phyloP scores from a whole-genome alignment of 2,329 filamentous ascomycete species.

The Myotisia sp. region DNA sequence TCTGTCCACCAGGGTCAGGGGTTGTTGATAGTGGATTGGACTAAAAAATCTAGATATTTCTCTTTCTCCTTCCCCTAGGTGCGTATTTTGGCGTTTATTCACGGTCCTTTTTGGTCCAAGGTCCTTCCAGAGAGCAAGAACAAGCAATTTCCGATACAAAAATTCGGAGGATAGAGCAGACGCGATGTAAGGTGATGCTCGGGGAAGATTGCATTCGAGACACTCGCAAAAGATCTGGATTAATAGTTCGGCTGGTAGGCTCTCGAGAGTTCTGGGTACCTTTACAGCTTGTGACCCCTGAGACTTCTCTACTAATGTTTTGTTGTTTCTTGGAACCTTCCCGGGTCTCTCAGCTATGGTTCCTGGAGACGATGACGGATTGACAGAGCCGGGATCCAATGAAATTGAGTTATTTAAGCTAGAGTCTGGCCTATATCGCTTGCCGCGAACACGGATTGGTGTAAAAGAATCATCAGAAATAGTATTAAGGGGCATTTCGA shows the following conservation, averaged over 20 bases:
- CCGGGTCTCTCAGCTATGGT: neutral
- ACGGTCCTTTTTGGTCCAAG: neutral
- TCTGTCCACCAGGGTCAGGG: constrained; percentile 18
- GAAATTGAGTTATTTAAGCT: no score
- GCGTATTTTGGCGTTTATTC: neutral
- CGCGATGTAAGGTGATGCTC: constrained; percentile 29
- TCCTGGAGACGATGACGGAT: no score
- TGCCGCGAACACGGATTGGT: constrained; percentile 19
- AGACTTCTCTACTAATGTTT: no score
- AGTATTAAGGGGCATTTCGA: no score
- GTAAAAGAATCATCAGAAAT: constrained; percentile 14
- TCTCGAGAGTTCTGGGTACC: constrained; percentile 22
- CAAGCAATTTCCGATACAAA: constrained; percentile 28
- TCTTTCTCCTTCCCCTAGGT: constrained; percentile 12
- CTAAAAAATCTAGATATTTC: constrained; percentile 17
- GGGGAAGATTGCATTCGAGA: constrained; percentile 32
- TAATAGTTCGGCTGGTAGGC: constrained; percentile 37
- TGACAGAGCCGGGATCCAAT: no score
- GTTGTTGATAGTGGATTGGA: constrained; percentile 23
- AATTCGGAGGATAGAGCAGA: constrained; percentile 27
- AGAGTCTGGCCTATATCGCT: constrained; percentile 1
- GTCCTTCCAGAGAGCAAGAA: constrained; percentile 29
- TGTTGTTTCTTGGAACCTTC: neutral
- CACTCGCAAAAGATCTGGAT: constrained; percentile 39
- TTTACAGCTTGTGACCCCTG: neutral